Evolutionary conservation across 2,329 filamentous ascomycete genomes (phyloP), one percentile per base, ranked within the genome.

Genomic region (Beauveria scarabaeidicola): DNA sequence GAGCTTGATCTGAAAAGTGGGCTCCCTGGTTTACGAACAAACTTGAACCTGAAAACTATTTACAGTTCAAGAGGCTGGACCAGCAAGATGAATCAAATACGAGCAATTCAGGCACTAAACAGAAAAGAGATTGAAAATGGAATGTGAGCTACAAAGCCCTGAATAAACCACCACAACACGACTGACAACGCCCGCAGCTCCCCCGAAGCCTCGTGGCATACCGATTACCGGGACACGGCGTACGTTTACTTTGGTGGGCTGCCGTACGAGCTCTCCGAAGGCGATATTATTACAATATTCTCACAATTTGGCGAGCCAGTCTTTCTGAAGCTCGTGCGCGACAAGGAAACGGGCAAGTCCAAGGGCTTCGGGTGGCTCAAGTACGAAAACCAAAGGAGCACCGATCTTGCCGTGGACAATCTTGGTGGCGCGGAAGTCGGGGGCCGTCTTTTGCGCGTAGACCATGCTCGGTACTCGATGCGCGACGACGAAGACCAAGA

Each of bases 381-480:
- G 71, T 99, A 97, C 74, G 94, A 99, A 72, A 93, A 99, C 73
- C 94, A 99, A 77, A 83, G 93, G 66, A 97, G 92, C 75, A 95
- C 90, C 63, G 93, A 97, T 73, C 77, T 99, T 46, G 94, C 95
- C 0, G 95, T 99, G 10, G 94, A 99, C 75, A 99, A 99, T 72
- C 77, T 99, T 5, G 89, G 91, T 43, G 94, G 94, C 36, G 88
- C 92, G 9, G 88, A 86, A 32, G 86, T 99, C 19, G 79, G 90
- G 70, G 92, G 91, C 2, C 81, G 92, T 46, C 74, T 93, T 61
- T 74, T 99, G 46, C 84, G 89, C 61, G 94, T 99, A 13, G 94
- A 99, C 71, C 94, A 99, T 74, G 90, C 91, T 27, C 80, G 92
- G 57, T 99, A 99, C 74, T 95, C 96, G 78, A 80, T 84, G 50